Evolutionary conservation across 768 basidiomycete genomes (phyloP).

Genomic region (Hortiboletus campestris): DNA sequence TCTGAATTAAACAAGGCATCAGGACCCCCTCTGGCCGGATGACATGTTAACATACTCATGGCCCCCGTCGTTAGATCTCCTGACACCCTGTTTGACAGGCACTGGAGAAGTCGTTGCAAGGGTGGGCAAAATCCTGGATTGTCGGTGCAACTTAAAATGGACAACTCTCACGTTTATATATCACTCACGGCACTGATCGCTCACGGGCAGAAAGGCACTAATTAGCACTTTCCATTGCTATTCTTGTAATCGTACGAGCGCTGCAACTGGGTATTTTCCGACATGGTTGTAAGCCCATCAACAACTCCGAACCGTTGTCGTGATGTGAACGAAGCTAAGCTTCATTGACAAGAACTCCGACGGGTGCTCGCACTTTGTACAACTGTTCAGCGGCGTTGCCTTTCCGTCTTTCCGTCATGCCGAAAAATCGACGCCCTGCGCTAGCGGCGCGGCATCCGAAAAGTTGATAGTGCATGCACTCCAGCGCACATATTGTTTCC

Average conservation of each 20-base stretch:
- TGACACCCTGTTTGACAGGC: conserved; percentile 34
- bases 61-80: conserved; percentile 23
- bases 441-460: conserved; percentile 83
- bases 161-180: conserved; percentile 35
- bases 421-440: conserved; percentile 88
- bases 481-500: conserved; percentile 96
- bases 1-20: conserved; percentile 29
- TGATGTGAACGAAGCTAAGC: conserved; percentile 27
- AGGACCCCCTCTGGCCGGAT: conserved; percentile 29
- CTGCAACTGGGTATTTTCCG: conserved; percentile 9
- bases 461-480: conserved; percentile 93
- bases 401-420: conserved; percentile 34
- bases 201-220: conserved; percentile 19
- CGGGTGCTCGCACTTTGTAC: conserved; percentile 4
- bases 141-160: conserved; percentile 28
- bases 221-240: conserved; percentile 14
- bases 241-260: conserved; percentile 23
- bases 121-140: conserved; percentile 30
- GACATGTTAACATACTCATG: conserved; percentile 38
- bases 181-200: conserved; percentile 35
- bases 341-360: conserved; percentile 15
- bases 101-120: conserved; percentile 26
- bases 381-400: conserved; percentile 4
- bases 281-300: conserved; percentile 8
- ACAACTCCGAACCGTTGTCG: conserved; percentile 16